phyloP scores from a whole-genome alignment of 2,329 filamentous ascomycete genomes.

The Basipetospora chlamydospora region DNA sequence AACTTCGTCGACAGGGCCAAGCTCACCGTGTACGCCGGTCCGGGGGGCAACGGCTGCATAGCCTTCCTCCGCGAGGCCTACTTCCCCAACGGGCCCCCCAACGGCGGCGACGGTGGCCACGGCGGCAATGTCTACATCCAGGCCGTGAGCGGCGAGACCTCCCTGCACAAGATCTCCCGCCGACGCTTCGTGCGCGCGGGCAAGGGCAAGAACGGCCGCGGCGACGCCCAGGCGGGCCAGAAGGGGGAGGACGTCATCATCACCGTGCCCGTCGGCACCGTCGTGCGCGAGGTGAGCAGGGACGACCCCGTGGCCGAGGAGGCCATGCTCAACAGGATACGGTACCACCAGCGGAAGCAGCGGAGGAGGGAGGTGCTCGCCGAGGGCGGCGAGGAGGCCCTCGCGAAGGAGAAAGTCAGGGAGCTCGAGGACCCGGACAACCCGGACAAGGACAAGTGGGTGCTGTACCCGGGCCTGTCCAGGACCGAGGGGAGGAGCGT shows the following conservation, averaged over 20 bases:
- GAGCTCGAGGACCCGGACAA: constrained; percentile 7
- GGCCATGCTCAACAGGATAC: constrained; percentile 19
- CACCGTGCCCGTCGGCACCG: constrained; percentile 82
- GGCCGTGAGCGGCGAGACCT: constrained; percentile 80
- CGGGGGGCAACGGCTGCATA: constrained; percentile 82
- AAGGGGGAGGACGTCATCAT: constrained; percentile 79
- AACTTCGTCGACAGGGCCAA: constrained; percentile 80
- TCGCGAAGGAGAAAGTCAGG: constrained; percentile 3
- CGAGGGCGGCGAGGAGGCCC: constrained; percentile 15
- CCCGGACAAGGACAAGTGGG: constrained; percentile 43
- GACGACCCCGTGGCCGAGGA: constrained; percentile 65
- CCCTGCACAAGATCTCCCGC: constrained; percentile 78
- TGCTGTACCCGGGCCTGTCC: constrained; percentile 68
- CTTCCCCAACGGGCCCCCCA: constrained; percentile 74
- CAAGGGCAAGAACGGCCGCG: constrained; percentile 64
- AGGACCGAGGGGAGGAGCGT: constrained; percentile 49
- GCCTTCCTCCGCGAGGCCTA: constrained; percentile 89
- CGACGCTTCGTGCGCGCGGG: constrained; percentile 61
- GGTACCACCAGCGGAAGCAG: constrained; percentile 18
- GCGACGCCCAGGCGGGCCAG: constrained; percentile 57
- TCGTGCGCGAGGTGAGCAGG: constrained; percentile 69
- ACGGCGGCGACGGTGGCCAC: constrained; percentile 85
- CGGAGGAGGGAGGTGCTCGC: constrained; percentile 18
- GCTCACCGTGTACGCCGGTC: constrained; percentile 62
- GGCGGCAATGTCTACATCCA: constrained; percentile 93